Conservation (phyloP, 164 flowering plant species). For the Chimonanthus salicifolius region DNA sequence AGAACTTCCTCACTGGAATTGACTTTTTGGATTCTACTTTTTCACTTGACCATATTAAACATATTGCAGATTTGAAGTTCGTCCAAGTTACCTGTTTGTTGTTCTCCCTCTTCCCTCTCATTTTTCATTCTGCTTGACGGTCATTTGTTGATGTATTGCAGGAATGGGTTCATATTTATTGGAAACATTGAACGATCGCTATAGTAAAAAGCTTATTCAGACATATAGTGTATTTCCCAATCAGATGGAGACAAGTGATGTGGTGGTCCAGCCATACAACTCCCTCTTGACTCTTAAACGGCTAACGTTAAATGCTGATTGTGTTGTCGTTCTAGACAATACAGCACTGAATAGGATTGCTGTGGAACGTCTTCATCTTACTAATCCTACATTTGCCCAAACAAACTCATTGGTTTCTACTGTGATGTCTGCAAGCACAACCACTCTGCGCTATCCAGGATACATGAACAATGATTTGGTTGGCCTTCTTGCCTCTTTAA, state of each 20-base stretch:
- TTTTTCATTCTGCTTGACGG: background rate
- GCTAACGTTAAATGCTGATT: constrained; percentile 92
- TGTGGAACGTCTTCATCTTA: constrained; percentile 89
- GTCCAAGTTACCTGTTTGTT: background rate
- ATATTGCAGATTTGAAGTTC: background rate
- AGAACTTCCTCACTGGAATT: too few relatives aligned
- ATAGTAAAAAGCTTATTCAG: constrained; percentile 97
- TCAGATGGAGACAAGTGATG: constrained; percentile 99
- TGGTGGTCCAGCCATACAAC: constrained; percentile 98
- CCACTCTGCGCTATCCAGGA: constrained; percentile 98
- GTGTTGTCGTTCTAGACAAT: constrained; percentile 99
- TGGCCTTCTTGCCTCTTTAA: constrained; percentile 97
- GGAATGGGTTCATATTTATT: constrained; percentile 98
- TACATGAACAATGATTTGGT: constrained; percentile 99
- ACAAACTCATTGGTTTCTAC: constrained; percentile 98
- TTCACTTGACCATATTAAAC: too few relatives aligned
- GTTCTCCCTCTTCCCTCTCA: background rate
- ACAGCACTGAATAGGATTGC: constrained; percentile 96
- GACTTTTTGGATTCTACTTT: too few relatives aligned
- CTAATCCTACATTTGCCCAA: constrained; percentile 90
- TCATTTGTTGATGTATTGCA: constrained; percentile 23
- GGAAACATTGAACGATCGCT: constrained; percentile 97
- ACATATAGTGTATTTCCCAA: constrained; percentile 99
- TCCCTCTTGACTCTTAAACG: constrained; percentile 96
- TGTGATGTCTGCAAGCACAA: constrained; percentile 99